Base-by-base conservation (phyloP, 129 eudicot genomes). In the Chrysanthemum makinoi region DNA sequence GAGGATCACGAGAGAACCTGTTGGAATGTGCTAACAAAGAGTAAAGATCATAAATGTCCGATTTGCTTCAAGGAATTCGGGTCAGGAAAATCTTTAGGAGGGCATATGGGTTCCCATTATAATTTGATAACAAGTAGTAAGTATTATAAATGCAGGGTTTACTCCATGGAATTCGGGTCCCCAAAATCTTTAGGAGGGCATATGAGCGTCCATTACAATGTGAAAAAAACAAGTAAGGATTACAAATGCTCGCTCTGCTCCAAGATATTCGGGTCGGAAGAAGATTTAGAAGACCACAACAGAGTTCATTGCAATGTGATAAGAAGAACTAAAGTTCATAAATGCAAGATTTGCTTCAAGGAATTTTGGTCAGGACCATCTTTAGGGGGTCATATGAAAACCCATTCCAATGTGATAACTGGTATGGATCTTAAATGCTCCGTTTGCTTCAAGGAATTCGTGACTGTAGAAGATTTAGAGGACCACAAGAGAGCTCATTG, bases 141-240 rank as follows among this genome's bases (percentile, higher is more conserved):
- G 24, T 22, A 22, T 22, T 22, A 22, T 22, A 17, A 55, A 55
- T 85, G 95, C 50, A 64, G 77, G 4, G 63, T 70, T 52, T 88
- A 88, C 83, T 88, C 65, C 51, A 88, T 81, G 82, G 82, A 68
- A 18, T 88, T 85, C 49, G 70, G 69, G 74, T 81, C 96, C 6
- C 85, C 83, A 15, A 85, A 77, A 75, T 85, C 86, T 52, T 77
- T 88, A 77, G 91, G 85, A 28, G 81, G 85, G 44, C 96, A 88
- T 68, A 77, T 83, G 84, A 77, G 87, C 65, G 89, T 80, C 69
- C 91, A 86, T 15, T 10, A 10, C 15, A 65, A 0, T 39, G n/a
- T 65, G 6, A 20, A 17, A n/a, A 50, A 10, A 50, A 50, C 3
- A 4, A 30, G 35, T 30, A 30, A 30, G 35, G 3, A 30, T 30